Base-by-base conservation (phyloP, 495 filamentous ascomycete species). In the Penicillium cataractarum region DNA sequence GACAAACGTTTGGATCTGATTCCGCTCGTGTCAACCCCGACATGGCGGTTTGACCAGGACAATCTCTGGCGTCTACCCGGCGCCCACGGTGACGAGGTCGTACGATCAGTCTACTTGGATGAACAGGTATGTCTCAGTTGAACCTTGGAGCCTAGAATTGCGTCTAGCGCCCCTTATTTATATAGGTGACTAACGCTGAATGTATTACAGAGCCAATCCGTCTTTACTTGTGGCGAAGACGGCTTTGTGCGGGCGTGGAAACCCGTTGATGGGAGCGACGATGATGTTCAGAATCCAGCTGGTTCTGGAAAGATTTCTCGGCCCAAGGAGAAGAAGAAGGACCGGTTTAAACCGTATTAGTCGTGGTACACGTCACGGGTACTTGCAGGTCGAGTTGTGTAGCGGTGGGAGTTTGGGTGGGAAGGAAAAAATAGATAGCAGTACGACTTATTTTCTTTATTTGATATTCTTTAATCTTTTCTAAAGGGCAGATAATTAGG, bases 51-150 rank as follows among this genome's bases (percentile, higher is more conserved):
- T 54, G 84, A 88, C 67, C 75, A 75, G n/a, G 82, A 83, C 19
- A 81, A 80, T 21, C 81, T 84, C 19, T 84, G 92, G 61, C 86
- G 84, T 12, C 74, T 96, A 26, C 82, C 83, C 1, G 91, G 89
- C 26, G 93, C 87, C 5, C 94, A 97, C 76, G 90, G 90, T 1
- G 87, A 87, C 26, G 93, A 98, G 66, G 83, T 97, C 53, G 87
- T 96, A 22, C 84, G 94, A 50, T 89, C 91, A 39, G 85, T 97
- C 48, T 89, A 84, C 75, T 78, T 94, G 44, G 83, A 90, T 63
- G 88, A 90, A 55, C 80, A 81, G 71, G 89, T 90, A 76, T 63
- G 81, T 74, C 50, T 42, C 12, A 17, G 13, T 22, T 15, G 7
- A 54, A 1, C 50, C 3, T 19, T 29, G 4, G 17, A 3, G 24